Evolutionary conservation across 169 alveolate genomes (phyloP).

Genomic region (Perkinsus chesapeaki): DNA sequence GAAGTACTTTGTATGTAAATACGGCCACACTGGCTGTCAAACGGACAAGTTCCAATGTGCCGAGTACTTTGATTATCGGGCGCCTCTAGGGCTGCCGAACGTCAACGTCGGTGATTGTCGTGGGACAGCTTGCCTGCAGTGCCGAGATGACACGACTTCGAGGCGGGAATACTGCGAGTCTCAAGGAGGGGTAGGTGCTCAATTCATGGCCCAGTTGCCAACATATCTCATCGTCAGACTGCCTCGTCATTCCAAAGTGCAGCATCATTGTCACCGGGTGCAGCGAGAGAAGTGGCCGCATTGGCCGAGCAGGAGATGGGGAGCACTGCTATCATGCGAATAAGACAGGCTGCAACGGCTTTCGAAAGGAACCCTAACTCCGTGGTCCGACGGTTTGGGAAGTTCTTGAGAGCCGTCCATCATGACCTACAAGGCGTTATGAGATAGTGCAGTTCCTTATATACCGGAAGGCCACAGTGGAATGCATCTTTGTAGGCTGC

Average conservation of each 20-base stretch:
- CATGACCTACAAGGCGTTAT: neutral
- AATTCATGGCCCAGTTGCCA: neutral
- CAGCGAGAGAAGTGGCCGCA: neutral
- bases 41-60: neutral
- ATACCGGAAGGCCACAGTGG: neutral
- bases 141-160: neutral
- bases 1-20: neutral
- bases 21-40: neutral
- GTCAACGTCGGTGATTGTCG: neutral
- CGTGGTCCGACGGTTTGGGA: neutral
- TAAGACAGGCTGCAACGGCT: neutral
- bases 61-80: neutral
- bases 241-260: neutral
- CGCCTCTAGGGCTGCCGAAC: neutral
- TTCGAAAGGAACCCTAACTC: neutral
- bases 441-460: neutral
- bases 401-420: neutral
- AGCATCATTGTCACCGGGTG: neutral
- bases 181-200: neutral
- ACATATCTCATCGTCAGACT: neutral
- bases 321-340: neutral
- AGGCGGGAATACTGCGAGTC: neutral
- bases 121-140: neutral
- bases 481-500: neutral
- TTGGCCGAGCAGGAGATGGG: constrained; percentile 1